These are phyloP conservation scores for Biscogniauxia mediterranea DNA, from an alignment of 2,329 filamentous ascomycete species.

Conservation along the genomic window DNA sequence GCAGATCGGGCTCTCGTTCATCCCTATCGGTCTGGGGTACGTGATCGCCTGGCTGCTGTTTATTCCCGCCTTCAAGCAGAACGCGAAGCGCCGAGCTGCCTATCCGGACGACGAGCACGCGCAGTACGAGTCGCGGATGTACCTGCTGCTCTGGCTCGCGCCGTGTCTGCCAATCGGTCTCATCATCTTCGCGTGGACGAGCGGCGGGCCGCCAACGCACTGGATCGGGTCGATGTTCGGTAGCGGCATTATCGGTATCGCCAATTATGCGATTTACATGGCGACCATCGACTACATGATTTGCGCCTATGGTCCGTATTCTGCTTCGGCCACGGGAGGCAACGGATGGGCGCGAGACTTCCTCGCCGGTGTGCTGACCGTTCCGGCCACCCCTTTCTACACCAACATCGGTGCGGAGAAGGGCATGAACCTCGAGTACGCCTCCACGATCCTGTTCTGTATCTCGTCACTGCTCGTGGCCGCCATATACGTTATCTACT, in stretches of 20 bases:
- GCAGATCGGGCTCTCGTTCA: slow-evolving; percentile 38
- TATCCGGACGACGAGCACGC: slow-evolving; percentile 52
- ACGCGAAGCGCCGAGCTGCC: slow-evolving; percentile 42
- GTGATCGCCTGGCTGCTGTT: slow-evolving; percentile 57
- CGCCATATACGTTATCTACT: slow-evolving; percentile 57
- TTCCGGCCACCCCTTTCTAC: slow-evolving; percentile 59
- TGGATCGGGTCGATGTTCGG: slow-evolving; percentile 66
- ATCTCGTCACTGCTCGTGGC: slow-evolving; percentile 50
- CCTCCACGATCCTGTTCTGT: slow-evolving; percentile 53
- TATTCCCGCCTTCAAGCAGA: slow-evolving; percentile 49
- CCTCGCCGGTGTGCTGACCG: slow-evolving; percentile 62
- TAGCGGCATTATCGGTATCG: slow-evolving; percentile 58
- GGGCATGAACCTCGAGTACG: slow-evolving; percentile 52
- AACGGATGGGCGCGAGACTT: slow-evolving; percentile 67
- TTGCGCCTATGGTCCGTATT: slow-evolving; percentile 64
- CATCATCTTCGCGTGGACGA: slow-evolving; percentile 64
- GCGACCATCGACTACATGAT: slow-evolving; percentile 69
- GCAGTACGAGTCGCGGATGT: slow-evolving; percentile 60
- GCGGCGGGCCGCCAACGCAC: slow-evolving; percentile 48
- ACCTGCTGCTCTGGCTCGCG: slow-evolving; percentile 57
- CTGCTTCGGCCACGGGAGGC: slow-evolving; percentile 64
- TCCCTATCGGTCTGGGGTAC: slow-evolving; percentile 53
- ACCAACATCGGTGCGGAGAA: slow-evolving; percentile 41
- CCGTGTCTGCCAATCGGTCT: slow-evolving; percentile 60
- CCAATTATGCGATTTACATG: slow-evolving; percentile 65